Evolutionary conservation across 2,329 filamentous ascomycete species (phyloP), one percentile per base, ranked within the genome.

Genomic region (Byssochlamys sp.): DNA sequence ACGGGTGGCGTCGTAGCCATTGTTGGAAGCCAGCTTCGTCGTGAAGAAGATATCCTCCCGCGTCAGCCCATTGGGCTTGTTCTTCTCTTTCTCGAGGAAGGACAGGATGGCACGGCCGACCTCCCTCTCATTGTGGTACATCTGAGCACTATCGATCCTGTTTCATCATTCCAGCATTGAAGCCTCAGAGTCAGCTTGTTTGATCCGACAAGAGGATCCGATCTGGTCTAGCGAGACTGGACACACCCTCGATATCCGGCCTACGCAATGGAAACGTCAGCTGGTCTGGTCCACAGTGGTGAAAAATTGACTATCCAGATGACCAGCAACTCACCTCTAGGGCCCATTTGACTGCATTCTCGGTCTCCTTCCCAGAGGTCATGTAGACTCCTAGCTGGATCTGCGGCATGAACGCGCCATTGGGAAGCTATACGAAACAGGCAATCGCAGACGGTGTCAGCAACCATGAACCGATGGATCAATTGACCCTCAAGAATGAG

Each of bases 1-100:
- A 54, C 85, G 81, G 26, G 88, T 88, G 2, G 77, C 75, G n/a
- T 87, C 81, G 70, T 91, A 92, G 3, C 80, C 80, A 65, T 73
- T 72, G 67, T 85, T 89, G 58, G 80, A 84, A 1, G 84, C 84
- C 12, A 94, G 79, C 75, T 94, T 95, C 35, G 86, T 87, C 0
- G 89, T 94, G 70, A 89, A 91, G 72, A 89, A 89, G 55, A 94
- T 77, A 65, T 91, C 84, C 57, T 85, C 81, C 4, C 89, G 81
- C 61, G 77, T 80, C 28, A 90, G 69, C 0, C 75, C 78, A 0
- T 76, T 65, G 0, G 71, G 74, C 61, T 83, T 83, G 75, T 72
- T 2, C 65, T 67, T 55, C 73, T 73, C 39, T 72, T 65, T 2
- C 35, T 62, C 59, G 48, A 89, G 73, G 63, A 82, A 88, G 24